These are phyloP conservation scores for Teunomyces tritomae DNA, from an alignment of 805 yeast species.

Conservation along the genomic window DNA sequence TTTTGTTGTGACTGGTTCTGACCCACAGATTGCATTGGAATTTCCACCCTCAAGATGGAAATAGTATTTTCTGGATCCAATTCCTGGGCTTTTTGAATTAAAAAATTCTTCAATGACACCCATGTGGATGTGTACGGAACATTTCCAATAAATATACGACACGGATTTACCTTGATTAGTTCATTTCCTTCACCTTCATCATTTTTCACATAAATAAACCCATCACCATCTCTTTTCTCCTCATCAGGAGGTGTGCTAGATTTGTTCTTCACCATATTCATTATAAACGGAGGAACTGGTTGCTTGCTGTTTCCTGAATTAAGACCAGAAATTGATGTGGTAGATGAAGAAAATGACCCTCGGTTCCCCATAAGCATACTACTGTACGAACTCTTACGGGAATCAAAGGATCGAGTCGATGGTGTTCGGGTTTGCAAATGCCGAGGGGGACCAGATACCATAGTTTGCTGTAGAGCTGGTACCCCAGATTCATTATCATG, in stretches of 20 bases:
- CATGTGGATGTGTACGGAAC: constrained; percentile 48
- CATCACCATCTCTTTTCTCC: constrained; percentile 6
- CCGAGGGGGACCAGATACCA: constrained; percentile 1
- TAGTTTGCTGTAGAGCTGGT: neutral
- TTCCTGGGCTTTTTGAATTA: constrained; percentile 21
- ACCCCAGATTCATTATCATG: neutral
- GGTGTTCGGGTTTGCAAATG: constrained; percentile 11
- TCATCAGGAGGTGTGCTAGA: constrained; percentile 5
- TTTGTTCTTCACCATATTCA: constrained; percentile 20
- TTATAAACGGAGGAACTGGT: constrained; percentile 25
- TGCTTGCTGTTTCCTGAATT: constrained; percentile 7
- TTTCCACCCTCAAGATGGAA: constrained; percentile 35
- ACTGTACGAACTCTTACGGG: constrained; percentile 11
- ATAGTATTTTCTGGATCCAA: constrained; percentile 25
- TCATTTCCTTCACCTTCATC: constrained; percentile 15
- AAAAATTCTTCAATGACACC: constrained; percentile 29
- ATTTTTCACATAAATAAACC: constrained; percentile 15
- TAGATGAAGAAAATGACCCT: constrained; percentile 10
- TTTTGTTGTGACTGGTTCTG: neutral
- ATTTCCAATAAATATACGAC: constrained; percentile 53
- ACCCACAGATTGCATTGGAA: constrained; percentile 32
- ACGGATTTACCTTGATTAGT: constrained; percentile 34
- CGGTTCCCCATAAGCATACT: constrained; percentile 7
- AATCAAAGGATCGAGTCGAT: constrained; percentile 13
- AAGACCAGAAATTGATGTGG: neutral